phyloP scores from a whole-genome alignment of 768 basidiomycete genomes.

The Amanita muscaria region DNA sequence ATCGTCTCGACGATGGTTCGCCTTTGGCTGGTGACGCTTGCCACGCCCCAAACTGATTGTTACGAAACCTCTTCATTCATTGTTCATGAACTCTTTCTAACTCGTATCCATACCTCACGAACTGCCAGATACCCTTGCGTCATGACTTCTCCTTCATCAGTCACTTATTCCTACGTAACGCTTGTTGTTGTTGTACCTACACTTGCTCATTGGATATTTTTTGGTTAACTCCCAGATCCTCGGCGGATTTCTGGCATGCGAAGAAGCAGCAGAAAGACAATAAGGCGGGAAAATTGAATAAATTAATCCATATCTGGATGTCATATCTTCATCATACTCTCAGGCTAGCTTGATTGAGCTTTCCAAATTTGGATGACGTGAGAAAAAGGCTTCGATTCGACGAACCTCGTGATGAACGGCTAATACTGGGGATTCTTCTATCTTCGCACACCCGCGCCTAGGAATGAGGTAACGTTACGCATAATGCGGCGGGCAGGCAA shows the following conservation, averaged over 20 bases:
- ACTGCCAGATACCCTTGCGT: constrained; percentile 4
- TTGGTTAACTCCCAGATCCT: constrained; percentile 4
- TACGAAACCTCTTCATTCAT: constrained; percentile 7
- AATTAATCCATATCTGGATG: constrained; percentile 14
- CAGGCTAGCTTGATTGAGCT: not conserved
- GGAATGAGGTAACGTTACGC: constrained; percentile 2
- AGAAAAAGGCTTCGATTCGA: not conserved
- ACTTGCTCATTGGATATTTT: constrained; percentile 8
- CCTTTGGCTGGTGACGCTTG: constrained; percentile 13
- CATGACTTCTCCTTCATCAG: not conserved
- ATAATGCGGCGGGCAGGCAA: not conserved
- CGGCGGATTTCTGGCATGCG: constrained; percentile 12
- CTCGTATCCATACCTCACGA: constrained; percentile 9
- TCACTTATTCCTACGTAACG: constrained; percentile 8
- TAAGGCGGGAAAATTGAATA: constrained; percentile 19
- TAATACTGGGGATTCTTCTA: not conserved
- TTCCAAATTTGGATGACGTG: constrained; percentile 6
- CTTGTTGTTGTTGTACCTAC: constrained; percentile 9
- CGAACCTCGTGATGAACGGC: not conserved
- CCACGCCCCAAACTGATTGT: constrained; percentile 15
- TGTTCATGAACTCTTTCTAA: constrained; percentile 13
- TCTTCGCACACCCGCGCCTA: not conserved
- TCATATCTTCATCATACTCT: not conserved
- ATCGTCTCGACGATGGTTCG: constrained; percentile 32
- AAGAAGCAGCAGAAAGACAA: constrained; percentile 17